Evolutionary conservation across 1,139 yeast genomes (phyloP), one percentile per base, ranked within the genome.

Genomic region (Scheffersomyces segobiensis): DNA sequence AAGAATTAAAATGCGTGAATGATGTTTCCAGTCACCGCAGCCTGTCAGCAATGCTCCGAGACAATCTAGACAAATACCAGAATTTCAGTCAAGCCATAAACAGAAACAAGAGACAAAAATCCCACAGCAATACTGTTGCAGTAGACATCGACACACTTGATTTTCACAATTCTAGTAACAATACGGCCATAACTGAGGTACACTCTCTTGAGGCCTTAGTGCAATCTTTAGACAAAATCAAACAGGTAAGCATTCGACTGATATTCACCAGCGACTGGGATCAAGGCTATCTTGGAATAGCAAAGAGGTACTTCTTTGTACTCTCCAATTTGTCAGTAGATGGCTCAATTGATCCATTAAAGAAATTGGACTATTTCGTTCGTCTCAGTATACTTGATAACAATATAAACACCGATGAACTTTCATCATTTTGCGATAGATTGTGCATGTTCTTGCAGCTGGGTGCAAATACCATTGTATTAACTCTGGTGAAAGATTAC

Each of bases 361-460:
- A 58, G n/a, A 63, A 61, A 50, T 49, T 70, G 3, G 69, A 70
- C 52, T 65, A 63, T 55, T 65, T 59, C 50, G 50, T 69, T n/a
- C 60, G 67, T 19, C 57, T 69, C 8, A 65, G 65, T 22, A 53
- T 69, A 14, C 53, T 67, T 14, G 71, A 69, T 56, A 67, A 68
- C 19, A 63, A 63, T 32, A 55, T 65, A 32, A 57, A 65, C 7
- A 32, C 50, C 10, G 49, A 55, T 14, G 68, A 67, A 42, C 58
- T 66, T 32, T 52, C 57, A 32, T 26, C n/a, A n/a, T 52, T 65
- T 17, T 54, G 59, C 50, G 63, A 53, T 49, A 60, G 60, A 26
- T 55, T 64, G 18, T 52, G 52, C 6, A 53, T 54, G n/a, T 58
- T 61, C 53, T 49, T 66, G n/a, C 39, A 46, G 7, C 52, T 54